Percentiles rank a stretch among this genome's conserved stretches.
Conservation (phyloP, 106 monocot species). For the Allium fistulosum region DNA sequence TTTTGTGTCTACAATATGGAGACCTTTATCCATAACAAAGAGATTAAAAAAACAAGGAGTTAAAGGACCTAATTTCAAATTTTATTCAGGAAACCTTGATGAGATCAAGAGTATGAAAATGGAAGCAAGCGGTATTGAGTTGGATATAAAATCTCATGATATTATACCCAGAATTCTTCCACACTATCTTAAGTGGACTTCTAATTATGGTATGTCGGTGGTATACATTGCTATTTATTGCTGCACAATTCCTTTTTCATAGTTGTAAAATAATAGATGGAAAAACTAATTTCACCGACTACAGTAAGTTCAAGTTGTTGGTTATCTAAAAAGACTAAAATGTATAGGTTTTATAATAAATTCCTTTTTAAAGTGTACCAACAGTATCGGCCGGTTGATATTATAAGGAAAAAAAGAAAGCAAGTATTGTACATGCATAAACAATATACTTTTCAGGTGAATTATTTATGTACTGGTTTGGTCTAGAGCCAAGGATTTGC, state of each 20-base stretch:
- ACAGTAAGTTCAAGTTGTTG: too few relatives aligned
- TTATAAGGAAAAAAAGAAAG: too few relatives aligned
- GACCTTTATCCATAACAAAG: background rate
- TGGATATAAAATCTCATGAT: slow-evolving; percentile 14
- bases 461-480: slow-evolving; percentile 37
- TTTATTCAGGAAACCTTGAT: slow-evolving; percentile 5
- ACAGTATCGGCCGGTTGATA: too few relatives aligned
- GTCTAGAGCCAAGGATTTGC: slow-evolving; percentile 20
- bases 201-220: slow-evolving; percentile 5
- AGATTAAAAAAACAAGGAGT: slow-evolving; percentile 14
- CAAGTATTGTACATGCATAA: too few relatives aligned
- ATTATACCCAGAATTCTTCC: slow-evolving; percentile 4
- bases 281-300: too few relatives aligned
- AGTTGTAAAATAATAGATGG: background rate
- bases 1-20: background rate
- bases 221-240: background rate
- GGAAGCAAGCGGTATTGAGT: background rate
- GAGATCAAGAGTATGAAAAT: slow-evolving; percentile 12
- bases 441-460: slow-evolving; percentile 4
- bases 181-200: slow-evolving; percentile 7
- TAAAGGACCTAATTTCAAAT: slow-evolving; percentile 5
- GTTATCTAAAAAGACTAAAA: background rate
- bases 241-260: background rate
- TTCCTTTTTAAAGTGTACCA: too few relatives aligned
- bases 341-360: too few relatives aligned